Evolutionary conservation across 768 basidiomycete genomes (phyloP), one percentile per base, ranked within the genome.

Genomic region (Russula sp.): DNA sequence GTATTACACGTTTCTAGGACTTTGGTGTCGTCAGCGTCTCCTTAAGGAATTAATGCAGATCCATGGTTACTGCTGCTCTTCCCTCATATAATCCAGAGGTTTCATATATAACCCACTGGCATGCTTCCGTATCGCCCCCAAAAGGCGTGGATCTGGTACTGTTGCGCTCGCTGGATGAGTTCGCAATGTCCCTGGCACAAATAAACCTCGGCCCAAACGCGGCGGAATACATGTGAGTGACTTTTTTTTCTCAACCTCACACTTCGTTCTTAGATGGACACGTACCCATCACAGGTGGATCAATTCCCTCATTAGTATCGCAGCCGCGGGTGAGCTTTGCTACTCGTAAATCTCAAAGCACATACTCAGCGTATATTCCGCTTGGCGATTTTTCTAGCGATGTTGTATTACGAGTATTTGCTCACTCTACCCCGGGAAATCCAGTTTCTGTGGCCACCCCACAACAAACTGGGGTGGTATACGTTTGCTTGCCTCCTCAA

Each of bases 401-500:
- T 74, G 6, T 55, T 74, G 29, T 68, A 71, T 47, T 74, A 73
- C 61, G 72, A 74, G 65, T 72, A 68, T 50, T 1, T 67, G n/a
- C 56, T 72, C 49, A 74, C 73, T 9, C 60, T 71, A 35, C 60
- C 65, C 22, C 66, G 66, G 35, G 81, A 83, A 65, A 66, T 79
- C 45, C 66, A 69, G n/a, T 75, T 74, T 47, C 67, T 83, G 5
- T 83, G 82, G 82, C 68, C 69, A 56, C 61, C 61, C 7, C 45
- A 54, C 45, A 70, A 73, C 48, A 75, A 73, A 3, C 77, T 74
- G 58, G 71, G 69, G 2, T 65, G 67, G 20, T 76, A 77, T 51
- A 73, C 79, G 3, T 73, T 73, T 22, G 74, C 76, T 66, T 82
- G 81, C 68, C 76, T 81, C 45, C 56, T 80, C 46, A 80, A 81